Evolutionary conservation across 2,329 filamentous ascomycete genomes (phyloP), one percentile per base, ranked within the genome.

Genomic region (Phaeophleospora eucalypticola): DNA sequence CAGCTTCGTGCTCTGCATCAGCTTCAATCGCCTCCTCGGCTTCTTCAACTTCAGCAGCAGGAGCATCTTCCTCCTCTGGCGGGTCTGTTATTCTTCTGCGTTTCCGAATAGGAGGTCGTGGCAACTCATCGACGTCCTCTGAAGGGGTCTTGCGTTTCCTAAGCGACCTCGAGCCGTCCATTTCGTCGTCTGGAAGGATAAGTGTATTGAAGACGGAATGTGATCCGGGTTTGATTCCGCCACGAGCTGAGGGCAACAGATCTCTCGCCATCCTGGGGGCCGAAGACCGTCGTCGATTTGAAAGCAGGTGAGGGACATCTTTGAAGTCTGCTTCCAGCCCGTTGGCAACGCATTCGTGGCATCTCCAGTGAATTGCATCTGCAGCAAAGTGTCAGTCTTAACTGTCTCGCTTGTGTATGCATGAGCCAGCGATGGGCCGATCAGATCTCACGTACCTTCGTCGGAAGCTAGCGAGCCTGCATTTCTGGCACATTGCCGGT

Each of bases 401-500:
- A 46, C 35, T 51, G 35, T 51, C 48, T 41, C 49, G 46, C 47
- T 58, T 51, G 51, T 29, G 45, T 41, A 20, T 34, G 27, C 40
- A 49, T 45, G 38, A 29, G 33, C 35, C 29, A 32, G 41, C 35
- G 39, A 33, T 47, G 45, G 48, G 41, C 33, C 38, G 50, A 50
- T 45, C 34, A 40, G 45, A 50, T 55, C 39, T 57, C 52, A 64
- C 77, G 67, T 77, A 89, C 87, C 79, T 66, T 83, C 78, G 51
- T 81, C 78, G 54, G 76, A 70, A 58, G 71, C 72, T 59, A 87
- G 71, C 54, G 80, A 80, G 49, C 79, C 79, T 65, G 81, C 80
- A 65, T 86, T 80, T 63, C 85, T 82, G 48, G 89, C 90, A 71
- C 91, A 96, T 78, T 93, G 86, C 67, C 86, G 83, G 74, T 97